These are phyloP conservation scores for Sphaerulina vaccinii DNA, from an alignment of 2,329 filamentous ascomycete species.

Conservation along the genomic window DNA sequence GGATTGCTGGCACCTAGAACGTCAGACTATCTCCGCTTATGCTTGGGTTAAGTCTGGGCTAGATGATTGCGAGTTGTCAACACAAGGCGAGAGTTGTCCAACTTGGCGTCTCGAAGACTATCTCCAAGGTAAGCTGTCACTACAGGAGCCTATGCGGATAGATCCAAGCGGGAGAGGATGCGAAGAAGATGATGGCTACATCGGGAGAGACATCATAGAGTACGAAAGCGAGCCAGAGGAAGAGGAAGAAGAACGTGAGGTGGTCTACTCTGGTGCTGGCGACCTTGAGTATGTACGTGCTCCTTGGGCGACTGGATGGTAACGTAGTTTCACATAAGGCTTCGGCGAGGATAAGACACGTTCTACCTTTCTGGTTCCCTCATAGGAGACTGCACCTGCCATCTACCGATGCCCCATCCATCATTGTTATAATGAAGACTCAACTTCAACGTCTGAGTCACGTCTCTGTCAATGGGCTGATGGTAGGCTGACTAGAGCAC, in stretches of 20 bases:
- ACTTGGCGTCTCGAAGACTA: conserved; percentile 30
- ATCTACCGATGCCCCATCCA: too few species aligned
- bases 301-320: conserved; percentile 3
- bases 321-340: not conserved
- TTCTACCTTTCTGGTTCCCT: too few species aligned
- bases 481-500: too few species aligned
- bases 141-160: conserved; percentile 14
- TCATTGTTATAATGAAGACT: too few species aligned
- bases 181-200: conserved; percentile 22
- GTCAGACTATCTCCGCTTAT: conserved; percentile 23
- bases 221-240: conserved; percentile 14
- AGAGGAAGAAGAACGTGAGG: conserved; percentile 21
- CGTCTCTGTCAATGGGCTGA: too few species aligned
- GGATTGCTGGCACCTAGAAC: conserved; percentile 20
- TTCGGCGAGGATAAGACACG: too few species aligned
- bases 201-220: conserved; percentile 22
- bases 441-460: too few species aligned
- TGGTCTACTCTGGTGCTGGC: conserved; percentile 17
- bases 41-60: conserved; percentile 21
- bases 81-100: conserved; percentile 7
- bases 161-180: conserved; percentile 18
- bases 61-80: conserved; percentile 14
- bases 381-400: too few species aligned
- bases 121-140: conserved; percentile 22
- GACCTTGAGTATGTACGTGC: conserved; percentile 15